Base-by-base conservation (phyloP, 108 stramenopile genomes). In the Cyclotella baltica region DNA sequence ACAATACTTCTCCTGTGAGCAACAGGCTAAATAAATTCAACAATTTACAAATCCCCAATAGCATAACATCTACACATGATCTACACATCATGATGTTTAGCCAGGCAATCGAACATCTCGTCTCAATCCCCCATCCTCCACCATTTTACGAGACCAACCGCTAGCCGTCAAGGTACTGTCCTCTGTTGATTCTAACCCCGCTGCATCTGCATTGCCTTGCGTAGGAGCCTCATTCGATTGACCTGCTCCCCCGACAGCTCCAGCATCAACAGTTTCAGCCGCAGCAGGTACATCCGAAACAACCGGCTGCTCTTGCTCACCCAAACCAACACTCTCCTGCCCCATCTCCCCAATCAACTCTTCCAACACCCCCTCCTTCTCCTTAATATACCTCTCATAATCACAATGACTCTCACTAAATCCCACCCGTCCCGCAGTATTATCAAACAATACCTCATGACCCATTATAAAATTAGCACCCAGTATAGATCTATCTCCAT, bases 381-480 rank as follows among this genome's bases (percentile, higher is more conserved):
- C 61, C 9, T 11, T 38, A 0, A 70, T 19, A 58, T 77, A 77
- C 47, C 43, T 52, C 35, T 58, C 29, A 70, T 85, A 85, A 65
- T 83, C 77, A 62, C 85, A 86, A 64, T 83, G 68, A 30, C 79
- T 71, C 69, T 72, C 80, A 1, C 88, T 90, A 58, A 92, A 92
- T 19, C 92, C 92, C 3, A 92, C 47, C 47, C 82, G 62, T 11
- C 76, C 62, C 55, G 69, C 75, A 16, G 81, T 80, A 47, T 75
- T 69, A 72, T 98, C 95, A 82, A 98, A 98, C 1, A 96, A 66
- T 9, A 96, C 85, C 72, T 97, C 90, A 82, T 97, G 96, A 47
- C 92, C 94, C 85, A 86, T 86, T 84, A 98, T 93, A 58, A 94
- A 88, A 72, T 97, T 98, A 34, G 95, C 93, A n/a, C 98, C 98